These are phyloP conservation scores for Vanilla planifolia DNA, from an alignment of 106 monocot species.

Conservation along the genomic window DNA sequence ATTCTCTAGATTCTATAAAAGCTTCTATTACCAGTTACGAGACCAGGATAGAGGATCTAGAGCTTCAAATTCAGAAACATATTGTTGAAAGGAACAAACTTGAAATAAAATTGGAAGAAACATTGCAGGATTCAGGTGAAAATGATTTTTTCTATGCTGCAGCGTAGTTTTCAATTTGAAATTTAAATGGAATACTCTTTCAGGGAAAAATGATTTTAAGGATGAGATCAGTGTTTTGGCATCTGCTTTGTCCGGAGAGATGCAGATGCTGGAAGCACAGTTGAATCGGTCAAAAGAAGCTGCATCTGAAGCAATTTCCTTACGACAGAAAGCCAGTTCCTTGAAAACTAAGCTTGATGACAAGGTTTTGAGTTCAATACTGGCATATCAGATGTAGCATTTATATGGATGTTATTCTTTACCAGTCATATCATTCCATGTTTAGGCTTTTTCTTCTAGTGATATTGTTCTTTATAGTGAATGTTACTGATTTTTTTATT, in stretches of 20 bases:
- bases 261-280: conserved; percentile 89
- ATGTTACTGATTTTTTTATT: no score
- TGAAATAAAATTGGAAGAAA: conserved; percentile 77
- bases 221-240: conserved; percentile 91
- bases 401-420: neutral
- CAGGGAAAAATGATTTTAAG: conserved; percentile 87
- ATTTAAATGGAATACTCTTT: conserved; percentile 9
- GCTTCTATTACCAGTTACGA: conserved; percentile 43
- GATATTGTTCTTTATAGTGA: no score
- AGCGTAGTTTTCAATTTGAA: neutral
- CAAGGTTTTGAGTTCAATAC: conserved; percentile 37
- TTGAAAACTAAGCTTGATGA: conserved; percentile 45
- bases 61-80: conserved; percentile 65
- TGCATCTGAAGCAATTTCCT: conserved; percentile 56
- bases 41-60: conserved; percentile 53
- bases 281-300: conserved; percentile 73
- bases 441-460: no score
- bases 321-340: conserved; percentile 49
- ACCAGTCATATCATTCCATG: neutral
- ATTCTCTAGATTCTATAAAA: conserved; percentile 45
- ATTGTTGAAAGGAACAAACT: conserved; percentile 67
- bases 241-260: conserved; percentile 72
- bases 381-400: neutral
- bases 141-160: neutral
- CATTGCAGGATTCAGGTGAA: conserved; percentile 87